Evolutionary conservation across 1,139 yeast species (phyloP).

Genomic region (Hyphopichia pseudoburtonii): DNA sequence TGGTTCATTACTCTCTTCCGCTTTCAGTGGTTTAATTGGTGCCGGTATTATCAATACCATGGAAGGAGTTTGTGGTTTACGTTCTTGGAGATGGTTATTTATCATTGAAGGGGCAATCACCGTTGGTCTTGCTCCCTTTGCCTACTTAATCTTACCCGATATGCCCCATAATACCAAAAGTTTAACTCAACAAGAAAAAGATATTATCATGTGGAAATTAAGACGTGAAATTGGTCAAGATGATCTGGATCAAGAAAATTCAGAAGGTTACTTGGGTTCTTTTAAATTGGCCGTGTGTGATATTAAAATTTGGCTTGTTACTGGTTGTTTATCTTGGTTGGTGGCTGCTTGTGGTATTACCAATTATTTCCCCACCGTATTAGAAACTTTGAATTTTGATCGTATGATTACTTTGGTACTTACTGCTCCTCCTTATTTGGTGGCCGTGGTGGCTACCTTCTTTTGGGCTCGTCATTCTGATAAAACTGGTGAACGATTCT

Average conservation of each 20-base stretch:
- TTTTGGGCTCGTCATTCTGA: conserved; percentile 60
- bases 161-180: conserved; percentile 59
- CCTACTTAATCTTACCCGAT: conserved; percentile 69
- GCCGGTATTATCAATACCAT: conserved; percentile 42
- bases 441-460: conserved; percentile 55
- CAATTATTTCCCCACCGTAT: conserved; percentile 62
- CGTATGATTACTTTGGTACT: conserved; percentile 51
- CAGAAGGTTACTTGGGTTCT: conserved; percentile 35
- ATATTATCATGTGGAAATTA: conserved; percentile 47
- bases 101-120: conserved; percentile 75
- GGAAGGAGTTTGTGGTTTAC: conserved; percentile 38
- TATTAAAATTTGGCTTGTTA: conserved; percentile 46
- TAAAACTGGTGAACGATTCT: conserved; percentile 55
- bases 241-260: conserved; percentile 38
- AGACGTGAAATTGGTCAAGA: conserved; percentile 39
- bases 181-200: conserved; percentile 49
- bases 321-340: conserved; percentile 46
- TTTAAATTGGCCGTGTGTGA: conserved; percentile 43
- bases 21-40: conserved; percentile 74
- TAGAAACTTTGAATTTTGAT: conserved; percentile 51
- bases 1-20: conserved; percentile 75
- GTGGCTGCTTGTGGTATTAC: conserved; percentile 62
- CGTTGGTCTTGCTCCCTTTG: conserved; percentile 52
- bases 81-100: conserved; percentile 74
- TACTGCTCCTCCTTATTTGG: conserved; percentile 61